Conservation (phyloP, 768 basidiomycete species). For the Amanita rubescens region DNA sequence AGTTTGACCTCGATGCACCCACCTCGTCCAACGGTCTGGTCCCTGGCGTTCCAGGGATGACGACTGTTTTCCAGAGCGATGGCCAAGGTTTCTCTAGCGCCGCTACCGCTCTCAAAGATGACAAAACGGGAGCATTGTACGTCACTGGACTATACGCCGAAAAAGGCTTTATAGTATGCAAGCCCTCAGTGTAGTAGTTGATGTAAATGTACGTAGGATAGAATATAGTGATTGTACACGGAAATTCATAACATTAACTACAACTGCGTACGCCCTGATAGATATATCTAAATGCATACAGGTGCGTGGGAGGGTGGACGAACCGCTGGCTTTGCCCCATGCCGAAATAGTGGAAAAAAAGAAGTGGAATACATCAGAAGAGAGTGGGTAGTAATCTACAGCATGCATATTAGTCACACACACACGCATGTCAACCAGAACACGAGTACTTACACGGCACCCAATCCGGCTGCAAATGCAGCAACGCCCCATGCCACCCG, state of each 20-base stretch:
- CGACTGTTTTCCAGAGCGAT: conserved; percentile 69
- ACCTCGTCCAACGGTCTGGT: conserved; percentile 38
- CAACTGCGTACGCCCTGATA: conserved; percentile 1
- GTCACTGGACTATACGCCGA: conserved; percentile 52
- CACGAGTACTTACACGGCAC: conserved; percentile 62
- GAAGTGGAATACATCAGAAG: conserved; percentile 29
- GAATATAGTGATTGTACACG: background rate
- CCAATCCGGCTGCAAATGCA: conserved; percentile 76
- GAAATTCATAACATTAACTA: background rate
- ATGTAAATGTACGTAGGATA: too few relatives aligned
- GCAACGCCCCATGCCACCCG: conserved; percentile 78
- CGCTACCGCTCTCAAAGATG: conserved; percentile 45
- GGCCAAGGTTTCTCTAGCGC: conserved; percentile 54
- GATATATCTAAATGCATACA: background rate
- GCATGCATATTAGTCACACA: background rate
- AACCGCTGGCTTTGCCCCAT: too few relatives aligned
- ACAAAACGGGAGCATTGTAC: conserved; percentile 40
- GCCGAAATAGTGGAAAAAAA: too few relatives aligned
- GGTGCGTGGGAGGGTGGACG: background rate
- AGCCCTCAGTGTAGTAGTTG: conserved; percentile 8
- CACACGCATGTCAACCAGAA: background rate
- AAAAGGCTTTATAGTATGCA: conserved; percentile 46
- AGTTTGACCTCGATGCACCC: conserved; percentile 40
- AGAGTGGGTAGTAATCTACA: conserved; percentile 54
- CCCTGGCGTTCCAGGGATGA: conserved; percentile 27